Evolutionary conservation across 129 eudicot species (phyloP).

Genomic region (Flaveria linearis): DNA sequence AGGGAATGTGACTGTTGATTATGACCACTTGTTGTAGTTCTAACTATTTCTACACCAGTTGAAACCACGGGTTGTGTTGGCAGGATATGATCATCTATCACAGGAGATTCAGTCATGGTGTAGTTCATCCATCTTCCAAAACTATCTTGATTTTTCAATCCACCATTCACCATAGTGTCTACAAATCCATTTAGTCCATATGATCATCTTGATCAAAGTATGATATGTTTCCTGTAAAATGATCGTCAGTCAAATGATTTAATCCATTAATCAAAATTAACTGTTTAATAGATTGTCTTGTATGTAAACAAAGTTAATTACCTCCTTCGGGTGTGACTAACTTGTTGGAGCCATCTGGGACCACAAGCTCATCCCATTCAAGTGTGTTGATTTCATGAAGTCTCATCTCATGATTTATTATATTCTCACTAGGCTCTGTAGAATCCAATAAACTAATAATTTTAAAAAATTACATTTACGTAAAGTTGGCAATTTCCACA

Average conservation of each 20-base stretch:
- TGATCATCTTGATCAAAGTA: conserved; percentile 44
- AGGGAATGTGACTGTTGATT: conserved; percentile 37
- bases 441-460: neutral
- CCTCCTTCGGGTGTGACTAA: conserved; percentile 51
- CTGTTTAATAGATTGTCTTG: conserved; percentile 12
- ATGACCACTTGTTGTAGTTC: conserved; percentile 28
- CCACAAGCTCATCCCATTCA: conserved; percentile 95
- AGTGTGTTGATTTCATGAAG: conserved; percentile 94
- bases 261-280: conserved; percentile 8
- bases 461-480: neutral
- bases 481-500: neutral
- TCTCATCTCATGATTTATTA: conserved; percentile 62
- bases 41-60: conserved; percentile 33
- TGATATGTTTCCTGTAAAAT: conserved; percentile 44
- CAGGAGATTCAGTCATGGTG: conserved; percentile 64
- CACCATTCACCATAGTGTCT: conserved; percentile 38
- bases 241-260: neutral
- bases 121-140: conserved; percentile 78
- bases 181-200: conserved; percentile 43
- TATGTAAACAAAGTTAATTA: conserved; percentile 24
- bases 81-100: conserved; percentile 44
- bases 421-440: conserved; percentile 50
- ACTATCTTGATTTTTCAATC: conserved; percentile 60
- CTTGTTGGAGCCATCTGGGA: conserved; percentile 53
- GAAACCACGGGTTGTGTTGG: conserved; percentile 45